phyloP scores from a whole-genome alignment of 2,329 filamentous ascomycete species.

The Fusarium redolens region DNA sequence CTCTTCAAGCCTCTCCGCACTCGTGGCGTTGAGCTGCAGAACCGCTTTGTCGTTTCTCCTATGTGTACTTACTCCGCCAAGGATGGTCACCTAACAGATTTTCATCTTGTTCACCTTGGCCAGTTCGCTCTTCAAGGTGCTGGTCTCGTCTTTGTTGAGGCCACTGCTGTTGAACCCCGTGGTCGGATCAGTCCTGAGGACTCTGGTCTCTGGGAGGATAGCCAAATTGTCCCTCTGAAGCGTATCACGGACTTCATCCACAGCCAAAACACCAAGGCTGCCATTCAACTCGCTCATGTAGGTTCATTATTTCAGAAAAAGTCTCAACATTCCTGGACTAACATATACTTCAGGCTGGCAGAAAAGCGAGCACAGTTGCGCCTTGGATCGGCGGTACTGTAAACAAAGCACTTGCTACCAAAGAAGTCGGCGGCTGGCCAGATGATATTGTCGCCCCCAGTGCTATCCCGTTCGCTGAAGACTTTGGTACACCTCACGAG shows the following conservation, averaged over 20 bases:
- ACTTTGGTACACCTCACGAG: slow-evolving; percentile 71
- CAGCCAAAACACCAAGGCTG: slow-evolving; percentile 79
- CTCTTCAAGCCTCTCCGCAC: slow-evolving; percentile 68
- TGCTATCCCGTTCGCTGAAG: slow-evolving; percentile 68
- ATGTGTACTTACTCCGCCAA: slow-evolving; percentile 71
- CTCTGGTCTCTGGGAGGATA: slow-evolving; percentile 84
- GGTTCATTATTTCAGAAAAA: neutral
- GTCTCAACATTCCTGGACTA: neutral
- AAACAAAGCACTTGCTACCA: slow-evolving; percentile 63
- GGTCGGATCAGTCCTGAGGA: slow-evolving; percentile 88
- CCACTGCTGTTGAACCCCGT: slow-evolving; percentile 78
- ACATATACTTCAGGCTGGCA: slow-evolving; percentile 61
- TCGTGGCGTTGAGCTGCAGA: slow-evolving; percentile 63
- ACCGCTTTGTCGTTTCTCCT: slow-evolving; percentile 69
- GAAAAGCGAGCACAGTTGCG: slow-evolving; percentile 71
- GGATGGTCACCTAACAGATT: slow-evolving; percentile 78
- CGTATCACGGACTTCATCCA: slow-evolving; percentile 83
- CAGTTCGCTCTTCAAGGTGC: slow-evolving; percentile 82
- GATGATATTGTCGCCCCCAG: slow-evolving; percentile 64
- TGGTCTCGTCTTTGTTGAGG: slow-evolving; percentile 80
- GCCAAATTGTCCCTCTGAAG: slow-evolving; percentile 78
- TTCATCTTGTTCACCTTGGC: slow-evolving; percentile 85
- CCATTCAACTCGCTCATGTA: slow-evolving; percentile 82
- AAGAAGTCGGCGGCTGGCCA: slow-evolving; percentile 67
- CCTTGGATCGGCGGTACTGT: slow-evolving; percentile 69